Evolutionary conservation across 2,329 filamentous ascomycete genomes (phyloP), one percentile per base, ranked within the genome.

Genomic region (Aspergillus sp.): DNA sequence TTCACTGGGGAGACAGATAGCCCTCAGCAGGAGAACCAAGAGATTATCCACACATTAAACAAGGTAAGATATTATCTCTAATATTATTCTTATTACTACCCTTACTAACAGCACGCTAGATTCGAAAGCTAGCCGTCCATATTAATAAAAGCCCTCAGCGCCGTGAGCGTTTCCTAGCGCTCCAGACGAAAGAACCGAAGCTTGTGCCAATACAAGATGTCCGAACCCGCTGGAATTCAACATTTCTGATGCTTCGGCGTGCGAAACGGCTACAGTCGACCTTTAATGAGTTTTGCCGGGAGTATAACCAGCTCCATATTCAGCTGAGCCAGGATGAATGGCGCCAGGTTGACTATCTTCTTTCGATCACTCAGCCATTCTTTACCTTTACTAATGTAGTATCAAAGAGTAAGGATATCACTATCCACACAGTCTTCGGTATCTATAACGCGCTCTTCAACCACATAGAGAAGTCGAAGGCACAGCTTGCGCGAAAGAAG

Each of bases 351-450:
- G 32, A 64, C 12, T 64, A 60, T 57, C 53, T 59, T 51, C 58
- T 63, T 58, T 49, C 36, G 22, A 67, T 67, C 26, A 67, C 56
- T 3, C n/a, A 65, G 9, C 63, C 51, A 5, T 69, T 69, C 54
- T 69, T 60, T 55, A 56, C 50, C 6, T 66, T 58, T 32, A 66
- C 55, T 4, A 53, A 20, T 16, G 1, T 18, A 2, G 46, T 67
- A 11, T 67, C 50, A 50, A 61, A 63, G 42, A 66, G 22, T 14
- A 55, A 46, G 26, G 62, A 67, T 52, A n/a, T 64, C 4, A 68
- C 54, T 47, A 26, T 52, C 3, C 20, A 67, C 51, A 26, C 3
- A 39, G n/a, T 68, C 14, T 68, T 64, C 46, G 52, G 46, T 10
- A 66, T 55, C n/a, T 55, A 50, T 18, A 55, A 55, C 14, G 10